Evolutionary conservation across 257 asterid genomes (phyloP).

Genomic region (Ocimum tenuiflorum): DNA sequence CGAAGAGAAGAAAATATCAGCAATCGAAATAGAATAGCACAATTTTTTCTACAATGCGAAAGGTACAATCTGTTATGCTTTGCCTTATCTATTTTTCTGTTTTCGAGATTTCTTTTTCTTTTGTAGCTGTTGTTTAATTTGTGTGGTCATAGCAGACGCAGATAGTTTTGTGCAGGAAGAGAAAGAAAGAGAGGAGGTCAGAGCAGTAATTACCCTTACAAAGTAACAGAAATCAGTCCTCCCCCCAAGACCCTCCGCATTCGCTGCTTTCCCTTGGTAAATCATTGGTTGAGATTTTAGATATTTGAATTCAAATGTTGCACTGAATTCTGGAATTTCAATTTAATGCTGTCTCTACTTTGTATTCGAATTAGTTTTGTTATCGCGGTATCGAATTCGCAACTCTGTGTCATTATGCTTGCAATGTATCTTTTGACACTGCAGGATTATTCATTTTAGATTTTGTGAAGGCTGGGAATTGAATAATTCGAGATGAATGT

Average conservation of each 20-base stretch:
- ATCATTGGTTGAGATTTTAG: slow-evolving; percentile 7
- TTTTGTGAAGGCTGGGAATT: no score
- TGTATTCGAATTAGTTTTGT: neutral
- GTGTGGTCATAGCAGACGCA: slow-evolving; percentile 21
- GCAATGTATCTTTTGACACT: neutral
- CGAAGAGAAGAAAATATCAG: no score
- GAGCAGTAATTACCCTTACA: slow-evolving; percentile 54
- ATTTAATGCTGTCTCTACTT: neutral
- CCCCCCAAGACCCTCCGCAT: slow-evolving; percentile 89
- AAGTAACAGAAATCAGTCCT: slow-evolving; percentile 73
- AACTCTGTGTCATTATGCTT: neutral
- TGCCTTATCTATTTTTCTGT: no score
- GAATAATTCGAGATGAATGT: no score
- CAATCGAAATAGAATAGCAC: no score
- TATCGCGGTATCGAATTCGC: neutral
- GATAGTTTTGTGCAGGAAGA: slow-evolving; percentile 62
- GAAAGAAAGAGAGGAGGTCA: slow-evolving; percentile 60
- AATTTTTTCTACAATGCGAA: no score
- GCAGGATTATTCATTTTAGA: no score
- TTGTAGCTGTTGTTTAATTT: no score
- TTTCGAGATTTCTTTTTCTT: no score
- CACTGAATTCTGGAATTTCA: neutral
- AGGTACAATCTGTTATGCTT: no score
- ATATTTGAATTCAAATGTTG: neutral
- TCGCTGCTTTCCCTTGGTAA: slow-evolving; percentile 73